Conservation (phyloP, 2,329 filamentous ascomycete genomes). For the Conoideocrella luteorostrata region DNA sequence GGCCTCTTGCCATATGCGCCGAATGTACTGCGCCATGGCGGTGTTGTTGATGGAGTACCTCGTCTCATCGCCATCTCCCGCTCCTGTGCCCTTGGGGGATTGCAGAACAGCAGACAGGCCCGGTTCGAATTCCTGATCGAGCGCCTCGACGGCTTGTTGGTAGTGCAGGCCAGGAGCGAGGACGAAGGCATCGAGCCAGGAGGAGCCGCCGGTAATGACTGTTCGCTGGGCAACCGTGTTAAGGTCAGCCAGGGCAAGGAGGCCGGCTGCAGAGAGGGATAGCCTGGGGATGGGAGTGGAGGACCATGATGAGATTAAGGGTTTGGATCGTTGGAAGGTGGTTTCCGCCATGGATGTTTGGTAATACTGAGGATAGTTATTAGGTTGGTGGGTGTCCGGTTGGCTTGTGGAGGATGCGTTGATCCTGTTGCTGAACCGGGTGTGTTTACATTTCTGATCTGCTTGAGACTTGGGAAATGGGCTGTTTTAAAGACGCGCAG, state of each 20-base stretch:
- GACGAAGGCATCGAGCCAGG: constrained; percentile 49
- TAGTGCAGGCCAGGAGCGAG: constrained; percentile 56
- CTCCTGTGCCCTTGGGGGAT: neutral
- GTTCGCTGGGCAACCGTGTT: constrained; percentile 50
- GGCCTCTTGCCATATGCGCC: constrained; percentile 20
- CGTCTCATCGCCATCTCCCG: neutral
- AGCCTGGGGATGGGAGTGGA: constrained; percentile 39
- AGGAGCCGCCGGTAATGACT: constrained; percentile 48
- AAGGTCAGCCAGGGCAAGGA: constrained; percentile 54
- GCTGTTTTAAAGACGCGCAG: no score
- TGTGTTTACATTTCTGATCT: no score
- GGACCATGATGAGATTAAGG: constrained; percentile 35
- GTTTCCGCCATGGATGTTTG: neutral
- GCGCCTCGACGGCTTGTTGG: constrained; percentile 48
- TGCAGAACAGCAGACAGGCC: constrained; percentile 21
- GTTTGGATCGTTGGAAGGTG: constrained; percentile 6
- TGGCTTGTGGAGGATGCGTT: no score
- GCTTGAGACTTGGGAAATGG: no score
- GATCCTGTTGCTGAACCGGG: no score
- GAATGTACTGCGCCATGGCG: constrained; percentile 44
- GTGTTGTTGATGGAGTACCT: constrained; percentile 38
- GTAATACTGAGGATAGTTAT: no score
- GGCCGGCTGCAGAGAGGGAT: constrained; percentile 43
- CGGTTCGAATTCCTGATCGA: constrained; percentile 34
- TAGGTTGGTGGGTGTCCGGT: no score